Evolutionary conservation across 805 yeast species (phyloP).

Genomic region (Cyberlindnera mycetangii): DNA sequence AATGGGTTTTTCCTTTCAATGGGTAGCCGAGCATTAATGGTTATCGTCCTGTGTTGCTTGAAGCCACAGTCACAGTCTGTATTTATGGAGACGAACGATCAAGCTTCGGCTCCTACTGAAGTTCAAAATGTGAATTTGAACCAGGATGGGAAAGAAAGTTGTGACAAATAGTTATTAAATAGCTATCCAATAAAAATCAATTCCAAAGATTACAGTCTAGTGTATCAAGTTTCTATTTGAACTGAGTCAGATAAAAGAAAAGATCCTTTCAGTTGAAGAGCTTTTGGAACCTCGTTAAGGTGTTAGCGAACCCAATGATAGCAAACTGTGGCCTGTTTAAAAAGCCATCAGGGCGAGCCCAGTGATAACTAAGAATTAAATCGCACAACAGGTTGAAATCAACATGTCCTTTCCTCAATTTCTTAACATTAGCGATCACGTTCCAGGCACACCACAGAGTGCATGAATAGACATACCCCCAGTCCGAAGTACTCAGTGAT

Average conservation of each 20-base stretch:
- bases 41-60: not conserved
- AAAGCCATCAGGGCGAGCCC: conserved; percentile 21
- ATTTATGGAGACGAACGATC: not conserved
- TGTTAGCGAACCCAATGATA: conserved; percentile 19
- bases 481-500: conserved; percentile 16
- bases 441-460: conserved; percentile 19
- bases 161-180: no score
- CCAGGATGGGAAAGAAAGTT: not conserved
- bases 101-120: not conserved
- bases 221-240: not conserved
- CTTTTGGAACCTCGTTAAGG: conserved; percentile 14
- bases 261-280: not conserved
- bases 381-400: conserved; percentile 16
- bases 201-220: not conserved
- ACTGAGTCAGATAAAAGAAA: no score
- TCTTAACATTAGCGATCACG: conserved; percentile 16
- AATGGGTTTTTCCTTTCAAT: not conserved
- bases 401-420: conserved; percentile 5
- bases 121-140: not conserved
- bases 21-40: not conserved
- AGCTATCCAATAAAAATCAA: no score
- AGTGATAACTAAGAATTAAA: conserved; percentile 21
- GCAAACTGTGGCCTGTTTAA: conserved; percentile 20
- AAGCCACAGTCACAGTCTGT: not conserved
- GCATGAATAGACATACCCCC: conserved; percentile 25